These are phyloP conservation scores for Apophysomyces elegans DNA, from an alignment of 371 early-diverging fungal genomes.

Conservation along the genomic window DNA sequence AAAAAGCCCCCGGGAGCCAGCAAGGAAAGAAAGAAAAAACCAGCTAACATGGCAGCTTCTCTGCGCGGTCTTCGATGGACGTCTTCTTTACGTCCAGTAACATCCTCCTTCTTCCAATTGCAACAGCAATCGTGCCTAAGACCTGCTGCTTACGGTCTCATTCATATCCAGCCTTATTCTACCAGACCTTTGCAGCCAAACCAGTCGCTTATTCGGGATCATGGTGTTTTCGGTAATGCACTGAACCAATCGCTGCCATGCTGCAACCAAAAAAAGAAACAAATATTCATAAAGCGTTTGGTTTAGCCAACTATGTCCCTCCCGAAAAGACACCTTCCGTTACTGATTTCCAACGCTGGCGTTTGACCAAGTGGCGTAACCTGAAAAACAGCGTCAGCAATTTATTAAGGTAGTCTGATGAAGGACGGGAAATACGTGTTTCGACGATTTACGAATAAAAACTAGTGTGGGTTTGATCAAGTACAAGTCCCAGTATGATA, in stretches of 20 bases:
- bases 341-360: constrained; percentile 50
- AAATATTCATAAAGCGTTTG: not conserved
- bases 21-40: not conserved
- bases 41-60: not conserved
- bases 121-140: not conserved
- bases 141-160: constrained; percentile 7
- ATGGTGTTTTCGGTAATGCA: constrained; percentile 52
- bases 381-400: constrained; percentile 53
- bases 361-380: constrained; percentile 56
- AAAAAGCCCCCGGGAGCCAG: not conserved
- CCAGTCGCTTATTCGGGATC: constrained; percentile 50
- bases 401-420: constrained; percentile 40
- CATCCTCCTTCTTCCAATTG: not conserved
- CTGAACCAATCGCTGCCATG: not conserved
- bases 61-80: constrained; percentile 23
- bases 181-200: constrained; percentile 20
- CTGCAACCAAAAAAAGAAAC: not conserved
- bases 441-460: not conserved
- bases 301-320: constrained; percentile 53
- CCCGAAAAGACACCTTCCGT: constrained; percentile 52
- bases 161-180: constrained; percentile 22
- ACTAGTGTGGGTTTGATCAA: constrained; percentile 55
- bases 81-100: constrained; percentile 14
- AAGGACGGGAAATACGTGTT: not conserved
- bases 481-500: constrained; percentile 54